Evolutionary conservation across 202 grass and related monocot genomes (phyloP).

Genomic region (Schoenoplectus triqueter): DNA sequence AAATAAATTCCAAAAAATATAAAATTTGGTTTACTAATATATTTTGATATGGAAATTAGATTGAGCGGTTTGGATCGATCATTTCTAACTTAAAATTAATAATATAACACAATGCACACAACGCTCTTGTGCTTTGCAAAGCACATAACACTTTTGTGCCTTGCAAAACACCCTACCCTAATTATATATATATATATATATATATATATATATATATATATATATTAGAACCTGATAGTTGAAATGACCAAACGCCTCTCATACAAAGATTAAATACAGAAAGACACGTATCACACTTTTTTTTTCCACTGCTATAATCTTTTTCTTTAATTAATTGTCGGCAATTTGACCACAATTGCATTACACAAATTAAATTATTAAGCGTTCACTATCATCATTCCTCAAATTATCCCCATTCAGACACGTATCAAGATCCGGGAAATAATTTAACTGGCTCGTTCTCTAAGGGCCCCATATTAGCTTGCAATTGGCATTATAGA

Average conservation of each 20-base stretch:
- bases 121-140: too few species aligned
- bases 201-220: background rate
- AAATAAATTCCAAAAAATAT: too few species aligned
- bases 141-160: too few species aligned
- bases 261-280: background rate
- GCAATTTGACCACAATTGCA: background rate
- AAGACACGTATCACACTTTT: background rate
- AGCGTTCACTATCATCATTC: slow-evolving; percentile 4
- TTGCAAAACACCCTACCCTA: too few species aligned
- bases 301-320: background rate
- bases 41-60: too few species aligned
- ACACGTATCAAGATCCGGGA: background rate
- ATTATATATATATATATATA: background rate
- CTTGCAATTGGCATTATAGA: background rate
- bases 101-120: too few species aligned
- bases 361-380: background rate
- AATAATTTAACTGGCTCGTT: background rate
- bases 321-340: slow-evolving; percentile 1
- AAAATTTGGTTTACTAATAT: too few species aligned
- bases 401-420: background rate
- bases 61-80: too few species aligned
- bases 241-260: background rate
- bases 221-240: background rate
- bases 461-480: background rate
- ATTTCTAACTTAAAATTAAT: too few species aligned